Evolutionary conservation across 2,329 filamentous ascomycete species (phyloP).

Genomic region (Teratosphaeria viscida): DNA sequence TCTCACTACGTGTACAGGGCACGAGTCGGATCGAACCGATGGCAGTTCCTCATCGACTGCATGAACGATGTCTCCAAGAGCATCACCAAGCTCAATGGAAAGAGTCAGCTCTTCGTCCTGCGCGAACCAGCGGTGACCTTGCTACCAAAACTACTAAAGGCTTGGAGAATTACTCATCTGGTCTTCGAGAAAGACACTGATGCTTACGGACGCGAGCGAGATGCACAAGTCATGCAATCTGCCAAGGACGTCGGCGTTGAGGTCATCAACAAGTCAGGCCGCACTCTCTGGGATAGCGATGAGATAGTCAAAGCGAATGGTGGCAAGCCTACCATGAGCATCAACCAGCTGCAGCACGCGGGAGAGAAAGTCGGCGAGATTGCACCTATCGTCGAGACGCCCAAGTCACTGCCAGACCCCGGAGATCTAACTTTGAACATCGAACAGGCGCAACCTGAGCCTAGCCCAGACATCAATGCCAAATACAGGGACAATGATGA

Average conservation of each 20-base stretch:
- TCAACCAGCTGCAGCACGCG: constrained; percentile 52
- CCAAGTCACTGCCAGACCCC: constrained; percentile 51
- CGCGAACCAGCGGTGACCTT: constrained; percentile 62
- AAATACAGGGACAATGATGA: constrained; percentile 45
- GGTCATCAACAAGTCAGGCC: constrained; percentile 53
- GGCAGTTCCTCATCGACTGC: constrained; percentile 67
- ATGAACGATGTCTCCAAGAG: constrained; percentile 58
- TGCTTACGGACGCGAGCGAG: constrained; percentile 56
- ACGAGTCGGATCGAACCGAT: constrained; percentile 60
- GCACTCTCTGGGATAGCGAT: constrained; percentile 66
- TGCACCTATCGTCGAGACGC: constrained; percentile 50
- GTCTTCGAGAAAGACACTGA: constrained; percentile 75
- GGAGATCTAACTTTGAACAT: constrained; percentile 50
- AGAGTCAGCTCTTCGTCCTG: constrained; percentile 61
- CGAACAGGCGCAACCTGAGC: constrained; percentile 43
- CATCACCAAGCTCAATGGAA: constrained; percentile 58
- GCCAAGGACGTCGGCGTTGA: constrained; percentile 56
- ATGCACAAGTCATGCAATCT: constrained; percentile 47
- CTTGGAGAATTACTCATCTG: constrained; percentile 64
- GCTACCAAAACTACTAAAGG: constrained; percentile 60
- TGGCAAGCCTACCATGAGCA: constrained; percentile 65
- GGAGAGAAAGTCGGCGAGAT: constrained; percentile 54
- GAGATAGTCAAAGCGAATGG: constrained; percentile 54
- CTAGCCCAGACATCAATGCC: constrained; percentile 50
- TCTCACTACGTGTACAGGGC: constrained; percentile 68